A percentile compares a stretch with the other conserved stretches of the same genome.
Evolutionary conservation across 306 rosid species (phyloP).

Genomic region (Vigna nakashimae): DNA sequence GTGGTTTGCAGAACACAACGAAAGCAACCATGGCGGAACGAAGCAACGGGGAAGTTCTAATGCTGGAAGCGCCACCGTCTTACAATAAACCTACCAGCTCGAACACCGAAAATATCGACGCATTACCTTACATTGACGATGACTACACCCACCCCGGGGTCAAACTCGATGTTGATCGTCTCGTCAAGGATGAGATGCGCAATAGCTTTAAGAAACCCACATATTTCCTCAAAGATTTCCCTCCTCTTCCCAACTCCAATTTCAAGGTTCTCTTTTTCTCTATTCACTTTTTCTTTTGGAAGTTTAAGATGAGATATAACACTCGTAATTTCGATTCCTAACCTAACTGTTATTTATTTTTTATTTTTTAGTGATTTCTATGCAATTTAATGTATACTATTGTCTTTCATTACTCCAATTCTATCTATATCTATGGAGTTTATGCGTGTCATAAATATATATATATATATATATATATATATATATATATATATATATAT

Average conservation of each 20-base stretch:
- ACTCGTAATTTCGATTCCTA: not conserved
- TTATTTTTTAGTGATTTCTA: not conserved
- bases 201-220: constrained; percentile 83
- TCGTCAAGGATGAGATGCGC: constrained; percentile 93
- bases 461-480: too few relatives aligned
- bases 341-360: not conserved
- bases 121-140: constrained; percentile 91
- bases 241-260: constrained; percentile 73
- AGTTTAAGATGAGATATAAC: too few relatives aligned
- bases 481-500: too few relatives aligned
- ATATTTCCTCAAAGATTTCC: constrained; percentile 90
- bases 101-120: constrained; percentile 77
- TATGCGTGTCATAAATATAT: too few relatives aligned
- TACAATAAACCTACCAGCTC: constrained; percentile 53
- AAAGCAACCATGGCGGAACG: constrained; percentile 52
- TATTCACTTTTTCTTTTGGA: too few relatives aligned
- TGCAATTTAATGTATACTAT: too few relatives aligned
- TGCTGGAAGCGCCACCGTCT: constrained; percentile 84
- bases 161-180: constrained; percentile 82
- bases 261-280: constrained; percentile 54
- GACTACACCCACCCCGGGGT: constrained; percentile 77
- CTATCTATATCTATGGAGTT: too few relatives aligned
- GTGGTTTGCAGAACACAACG: too few relatives aligned
- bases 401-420: not conserved
- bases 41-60: constrained; percentile 60